A percentile compares a stretch with the other conserved stretches of the same genome.
phyloP scores from a whole-genome alignment of 371 early-diverging fungal species.

The Blastocladiella emersonii region DNA sequence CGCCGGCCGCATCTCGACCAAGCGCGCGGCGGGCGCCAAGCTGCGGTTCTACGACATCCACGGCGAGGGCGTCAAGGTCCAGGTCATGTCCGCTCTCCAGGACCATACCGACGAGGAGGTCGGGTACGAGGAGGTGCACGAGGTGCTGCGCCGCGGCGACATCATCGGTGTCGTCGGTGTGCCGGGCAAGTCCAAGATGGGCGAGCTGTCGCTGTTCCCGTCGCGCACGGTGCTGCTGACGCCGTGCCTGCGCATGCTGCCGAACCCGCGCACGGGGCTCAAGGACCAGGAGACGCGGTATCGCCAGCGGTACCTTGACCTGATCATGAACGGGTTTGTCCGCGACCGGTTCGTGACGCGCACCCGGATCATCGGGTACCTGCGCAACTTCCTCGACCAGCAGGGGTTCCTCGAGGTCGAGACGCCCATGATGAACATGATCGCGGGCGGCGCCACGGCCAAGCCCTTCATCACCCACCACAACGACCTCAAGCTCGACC shows the following conservation, averaged over 20 bases:
- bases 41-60: conserved; percentile 93
- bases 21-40: conserved; percentile 74
- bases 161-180: conserved; percentile 92
- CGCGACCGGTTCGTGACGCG: conserved; percentile 88
- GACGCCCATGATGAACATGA: conserved; percentile 99
- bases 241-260: conserved; percentile 95
- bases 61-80: conserved; percentile 84
- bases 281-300: conserved; percentile 79
- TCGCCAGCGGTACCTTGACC: conserved; percentile 97
- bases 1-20: conserved; percentile 79
- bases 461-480: conserved; percentile 99
- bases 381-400: conserved; percentile 87
- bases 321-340: conserved; percentile 95
- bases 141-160: conserved; percentile 89
- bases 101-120: conserved; percentile 42
- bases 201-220: conserved; percentile 95
- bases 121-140: conserved; percentile 65
- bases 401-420: conserved; percentile 98
- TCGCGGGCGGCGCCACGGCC: conserved; percentile 99
- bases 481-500: conserved; percentile 97
- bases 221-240: conserved; percentile 71
- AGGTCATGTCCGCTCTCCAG: conserved; percentile 73
- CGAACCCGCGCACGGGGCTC: conserved; percentile 57
- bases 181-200: conserved; percentile 88
- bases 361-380: conserved; percentile 83